Conservation (phyloP, 2,329 filamentous ascomycete genomes). For the Chaetothyriales sp. region DNA sequence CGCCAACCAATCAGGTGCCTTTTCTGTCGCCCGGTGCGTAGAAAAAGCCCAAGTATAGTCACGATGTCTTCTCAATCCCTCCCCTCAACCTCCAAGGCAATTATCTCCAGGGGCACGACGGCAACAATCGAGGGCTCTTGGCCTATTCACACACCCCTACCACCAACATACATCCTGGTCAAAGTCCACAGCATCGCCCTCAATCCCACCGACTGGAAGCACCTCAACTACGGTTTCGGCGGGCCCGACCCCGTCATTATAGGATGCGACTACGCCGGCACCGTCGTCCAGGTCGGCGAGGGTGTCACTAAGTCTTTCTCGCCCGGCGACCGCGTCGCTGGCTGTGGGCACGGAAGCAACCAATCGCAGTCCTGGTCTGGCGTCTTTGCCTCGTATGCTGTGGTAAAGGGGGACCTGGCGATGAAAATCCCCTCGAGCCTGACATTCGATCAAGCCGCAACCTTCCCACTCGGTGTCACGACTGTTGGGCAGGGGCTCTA, state of each 20-base stretch:
- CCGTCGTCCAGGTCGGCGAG: slow-evolving; percentile 18
- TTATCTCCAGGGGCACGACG: neutral
- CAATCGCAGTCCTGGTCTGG: slow-evolving; percentile 20
- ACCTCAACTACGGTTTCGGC: slow-evolving; percentile 22
- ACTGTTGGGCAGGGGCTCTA: slow-evolving; percentile 15
- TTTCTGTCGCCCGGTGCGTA: too few relatives aligned
- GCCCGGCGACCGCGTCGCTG: slow-evolving; percentile 27
- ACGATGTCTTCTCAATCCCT: neutral
- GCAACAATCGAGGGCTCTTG: neutral
- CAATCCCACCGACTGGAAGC: slow-evolving; percentile 47
- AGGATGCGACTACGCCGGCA: slow-evolving; percentile 24
- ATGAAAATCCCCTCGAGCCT: slow-evolving; percentile 22
- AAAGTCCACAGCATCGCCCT: slow-evolving; percentile 3
- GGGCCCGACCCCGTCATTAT: slow-evolving; percentile 26
- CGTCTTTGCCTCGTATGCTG: slow-evolving; percentile 26
- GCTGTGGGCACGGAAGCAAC: slow-evolving; percentile 25
- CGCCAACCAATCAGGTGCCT: too few relatives aligned
- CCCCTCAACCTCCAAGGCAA: neutral
- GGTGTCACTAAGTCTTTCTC: slow-evolving; percentile 13
- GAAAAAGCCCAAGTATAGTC: neutral
- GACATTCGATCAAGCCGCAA: slow-evolving; percentile 22
- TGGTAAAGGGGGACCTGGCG: slow-evolving; percentile 20
- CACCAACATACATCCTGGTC: slow-evolving; percentile 1
- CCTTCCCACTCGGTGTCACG: slow-evolving; percentile 20
- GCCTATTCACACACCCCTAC: neutral